Percentiles rank a stretch among this genome's conserved stretches.
Conservation (phyloP, 1,139 yeast species). For the Nematodospora anomalae region DNA sequence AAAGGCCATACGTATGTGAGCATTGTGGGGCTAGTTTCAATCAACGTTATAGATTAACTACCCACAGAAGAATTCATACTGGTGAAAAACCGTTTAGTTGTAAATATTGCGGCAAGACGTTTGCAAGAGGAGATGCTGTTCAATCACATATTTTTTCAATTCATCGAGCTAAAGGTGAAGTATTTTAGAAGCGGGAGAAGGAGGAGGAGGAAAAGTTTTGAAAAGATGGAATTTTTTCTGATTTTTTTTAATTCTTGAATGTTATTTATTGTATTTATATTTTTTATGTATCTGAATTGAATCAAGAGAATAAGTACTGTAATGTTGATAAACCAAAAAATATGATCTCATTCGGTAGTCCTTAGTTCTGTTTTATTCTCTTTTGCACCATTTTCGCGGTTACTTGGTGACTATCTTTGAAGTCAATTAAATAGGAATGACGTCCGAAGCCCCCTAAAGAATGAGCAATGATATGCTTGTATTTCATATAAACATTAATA, state of each 20-base stretch:
- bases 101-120: constrained; percentile 23
- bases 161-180: constrained; percentile 18
- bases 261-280: neutral
- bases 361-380: too few relatives aligned
- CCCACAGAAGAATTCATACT: constrained; percentile 27
- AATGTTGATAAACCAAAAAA: too few relatives aligned
- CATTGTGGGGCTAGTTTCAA: constrained; percentile 24
- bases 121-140: constrained; percentile 31
- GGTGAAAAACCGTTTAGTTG: constrained; percentile 31
- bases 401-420: too few relatives aligned
- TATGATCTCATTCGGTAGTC: too few relatives aligned
- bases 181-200: constrained; percentile 8
- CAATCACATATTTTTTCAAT: constrained; percentile 25
- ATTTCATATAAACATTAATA: too few relatives aligned
- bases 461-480: too few relatives aligned
- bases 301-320: too few relatives aligned
- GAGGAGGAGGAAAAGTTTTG: neutral
- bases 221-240: too few relatives aligned
- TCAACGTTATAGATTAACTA: constrained; percentile 28
- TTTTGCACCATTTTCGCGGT: too few relatives aligned
- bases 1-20: constrained; percentile 25
- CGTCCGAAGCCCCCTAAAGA: too few relatives aligned
- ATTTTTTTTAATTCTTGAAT: neutral
- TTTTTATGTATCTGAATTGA: constrained; percentile 1
- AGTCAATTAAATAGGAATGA: too few relatives aligned